Percentiles rank a stretch among this genome's conserved stretches.
These are phyloP conservation scores for Straminergon stramineum DNA, from an alignment of 225 moss, liverwort and hornwort genomes.

Conservation along the genomic window DNA sequence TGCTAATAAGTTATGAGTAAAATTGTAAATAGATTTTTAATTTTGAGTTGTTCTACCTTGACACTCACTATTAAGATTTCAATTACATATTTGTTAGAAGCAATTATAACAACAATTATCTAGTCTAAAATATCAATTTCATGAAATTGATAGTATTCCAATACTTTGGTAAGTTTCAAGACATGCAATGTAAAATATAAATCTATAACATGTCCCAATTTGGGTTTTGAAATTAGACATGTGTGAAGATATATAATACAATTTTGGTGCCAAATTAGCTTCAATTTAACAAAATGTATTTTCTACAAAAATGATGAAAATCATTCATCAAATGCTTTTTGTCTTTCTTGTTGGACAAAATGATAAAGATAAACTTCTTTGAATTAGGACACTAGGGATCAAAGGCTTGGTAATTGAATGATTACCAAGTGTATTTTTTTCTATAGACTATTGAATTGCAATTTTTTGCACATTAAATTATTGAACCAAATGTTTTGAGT, in stretches of 20 bases:
- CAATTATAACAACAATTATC: background rate
- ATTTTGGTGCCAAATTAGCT: fast-evolving
- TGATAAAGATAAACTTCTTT: background rate
- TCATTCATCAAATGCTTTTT: background rate
- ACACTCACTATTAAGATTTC: background rate
- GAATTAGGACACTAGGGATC: background rate
- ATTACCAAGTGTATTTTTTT: too few relatives aligned
- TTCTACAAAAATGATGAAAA: fast-evolving
- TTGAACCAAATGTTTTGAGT: background rate
- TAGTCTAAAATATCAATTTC: background rate
- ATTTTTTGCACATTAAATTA: background rate
- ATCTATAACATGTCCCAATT: background rate
- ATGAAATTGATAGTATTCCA: fast-evolving
- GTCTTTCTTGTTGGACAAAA: background rate
- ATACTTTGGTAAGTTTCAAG: background rate
- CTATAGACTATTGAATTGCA: background rate
- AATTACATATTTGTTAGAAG: background rate
- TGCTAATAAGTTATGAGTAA: background rate
- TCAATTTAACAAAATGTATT: background rate
- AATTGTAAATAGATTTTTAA: background rate
- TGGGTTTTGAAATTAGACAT: fast-evolving
- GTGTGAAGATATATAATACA: too few relatives aligned
- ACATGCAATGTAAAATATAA: background rate
- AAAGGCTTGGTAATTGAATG: background rate
- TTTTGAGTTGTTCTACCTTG: background rate